phyloP scores from a whole-genome alignment of 352 stramenopile species.

The Pythium phragmitis region DNA sequence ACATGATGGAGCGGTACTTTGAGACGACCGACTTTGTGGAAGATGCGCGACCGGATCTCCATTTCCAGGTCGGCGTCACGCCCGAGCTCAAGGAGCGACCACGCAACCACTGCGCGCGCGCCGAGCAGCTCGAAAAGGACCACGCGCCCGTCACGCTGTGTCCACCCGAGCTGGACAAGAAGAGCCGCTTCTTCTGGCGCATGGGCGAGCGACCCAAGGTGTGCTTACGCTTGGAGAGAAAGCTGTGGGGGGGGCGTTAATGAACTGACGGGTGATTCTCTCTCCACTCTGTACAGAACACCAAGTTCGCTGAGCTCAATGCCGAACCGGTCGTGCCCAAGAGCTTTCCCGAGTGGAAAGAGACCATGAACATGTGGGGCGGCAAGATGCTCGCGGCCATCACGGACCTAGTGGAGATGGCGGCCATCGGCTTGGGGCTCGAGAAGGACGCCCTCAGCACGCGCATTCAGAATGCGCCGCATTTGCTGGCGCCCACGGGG shows the following conservation, averaged over 20 bases:
- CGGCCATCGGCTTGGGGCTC: slow-evolving; percentile 82
- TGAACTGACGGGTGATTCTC: background rate
- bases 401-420: slow-evolving; percentile 84
- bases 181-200: slow-evolving; percentile 95
- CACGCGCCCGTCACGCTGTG: slow-evolving; percentile 82
- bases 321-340: slow-evolving; percentile 84
- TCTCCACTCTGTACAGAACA: slow-evolving; percentile 30
- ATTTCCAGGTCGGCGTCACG: slow-evolving; percentile 91
- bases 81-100: slow-evolving; percentile 83
- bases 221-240: background rate
- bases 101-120: slow-evolving; percentile 81
- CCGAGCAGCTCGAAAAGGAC: slow-evolving; percentile 46
- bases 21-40: slow-evolving; percentile 81
- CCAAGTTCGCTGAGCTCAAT: slow-evolving; percentile 86
- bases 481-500: slow-evolving; percentile 89
- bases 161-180: slow-evolving; percentile 89
- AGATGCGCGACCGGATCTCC: slow-evolving; percentile 86
- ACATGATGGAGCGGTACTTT: slow-evolving; percentile 95
- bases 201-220: slow-evolving; percentile 71
- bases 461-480: slow-evolving; percentile 83
- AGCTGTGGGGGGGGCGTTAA: background rate
- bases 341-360: slow-evolving; percentile 85
- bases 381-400: slow-evolving; percentile 86
- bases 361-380: slow-evolving; percentile 92
- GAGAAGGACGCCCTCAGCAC: slow-evolving; percentile 75